Evolutionary conservation across 306 rosid genomes (phyloP).

Genomic region (Prunus armeniaca): DNA sequence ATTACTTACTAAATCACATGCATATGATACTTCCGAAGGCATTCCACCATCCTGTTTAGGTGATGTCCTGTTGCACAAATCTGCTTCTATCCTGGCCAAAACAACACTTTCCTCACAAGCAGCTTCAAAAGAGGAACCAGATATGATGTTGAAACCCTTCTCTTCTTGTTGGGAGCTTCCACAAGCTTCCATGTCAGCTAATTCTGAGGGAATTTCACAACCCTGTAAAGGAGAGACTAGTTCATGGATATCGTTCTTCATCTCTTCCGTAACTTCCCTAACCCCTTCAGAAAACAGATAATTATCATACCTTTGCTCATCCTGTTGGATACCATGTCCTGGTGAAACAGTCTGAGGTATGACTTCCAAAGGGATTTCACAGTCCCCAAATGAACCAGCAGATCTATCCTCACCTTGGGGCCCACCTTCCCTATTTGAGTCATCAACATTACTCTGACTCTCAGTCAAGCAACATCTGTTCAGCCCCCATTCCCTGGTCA

Average conservation of each 20-base stretch:
- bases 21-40: slow-evolving; percentile 24
- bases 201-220: slow-evolving; percentile 36
- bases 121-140: slow-evolving; percentile 31
- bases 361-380: slow-evolving; percentile 26
- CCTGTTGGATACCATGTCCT: slow-evolving; percentile 31
- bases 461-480: slow-evolving; percentile 28
- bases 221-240: slow-evolving; percentile 27
- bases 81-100: slow-evolving; percentile 38
- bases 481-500: slow-evolving; percentile 29
- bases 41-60: slow-evolving; percentile 36
- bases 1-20: slow-evolving; percentile 28
- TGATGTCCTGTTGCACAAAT: slow-evolving; percentile 29
- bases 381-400: slow-evolving; percentile 3
- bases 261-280: slow-evolving; percentile 22
- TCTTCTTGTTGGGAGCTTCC: slow-evolving; percentile 36
- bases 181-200: slow-evolving; percentile 24
- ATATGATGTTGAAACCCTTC: slow-evolving; percentile 32
- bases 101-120: slow-evolving; percentile 31
- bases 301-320: slow-evolving; percentile 36
- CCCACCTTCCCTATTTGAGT: slow-evolving; percentile 20
- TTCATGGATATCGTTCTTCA: slow-evolving; percentile 28
- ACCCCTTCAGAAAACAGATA: slow-evolving; percentile 26
- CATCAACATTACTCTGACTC: slow-evolving; percentile 23
- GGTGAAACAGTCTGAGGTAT: slow-evolving; percentile 20
- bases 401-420: slow-evolving; percentile 31